Percentiles rank a stretch among this genome's conserved stretches.
Evolutionary conservation across 2,329 filamentous ascomycete species (phyloP).

Genomic region (Didymosphaeria variabile): DNA sequence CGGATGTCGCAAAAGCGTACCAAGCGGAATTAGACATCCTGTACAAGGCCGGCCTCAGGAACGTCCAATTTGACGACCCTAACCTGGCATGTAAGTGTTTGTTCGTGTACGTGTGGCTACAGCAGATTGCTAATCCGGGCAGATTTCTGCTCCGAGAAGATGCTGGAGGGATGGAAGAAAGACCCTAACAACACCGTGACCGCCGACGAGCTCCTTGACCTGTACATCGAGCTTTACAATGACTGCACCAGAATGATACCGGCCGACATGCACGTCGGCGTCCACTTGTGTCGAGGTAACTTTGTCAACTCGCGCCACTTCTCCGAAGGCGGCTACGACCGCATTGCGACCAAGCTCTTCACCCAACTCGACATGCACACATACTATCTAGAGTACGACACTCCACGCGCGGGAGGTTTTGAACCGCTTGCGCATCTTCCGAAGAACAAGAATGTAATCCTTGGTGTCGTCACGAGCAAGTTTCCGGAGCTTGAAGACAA

Average conservation of each 20-base stretch:
- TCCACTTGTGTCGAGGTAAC: constrained; percentile 71
- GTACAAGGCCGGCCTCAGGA: constrained; percentile 54
- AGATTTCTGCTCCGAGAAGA: constrained; percentile 47
- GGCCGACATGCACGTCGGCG: constrained; percentile 74
- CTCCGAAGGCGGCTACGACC: constrained; percentile 54
- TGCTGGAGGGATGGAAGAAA: constrained; percentile 52
- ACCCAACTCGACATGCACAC: constrained; percentile 38
- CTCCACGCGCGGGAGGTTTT: constrained; percentile 54
- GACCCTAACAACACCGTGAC: constrained; percentile 72
- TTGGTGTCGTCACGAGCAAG: constrained; percentile 55
- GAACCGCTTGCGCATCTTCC: constrained; percentile 53
- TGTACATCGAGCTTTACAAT: constrained; percentile 79
- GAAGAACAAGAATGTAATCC: constrained; percentile 53
- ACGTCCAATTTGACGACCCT: constrained; percentile 56
- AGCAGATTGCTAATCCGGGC: neutral
- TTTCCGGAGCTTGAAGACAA: constrained; percentile 54
- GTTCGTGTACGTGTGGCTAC: neutral
- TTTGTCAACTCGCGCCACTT: constrained; percentile 55
- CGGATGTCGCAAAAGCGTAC: constrained; percentile 54
- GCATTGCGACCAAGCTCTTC: constrained; percentile 50
- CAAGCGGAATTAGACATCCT: constrained; percentile 54
- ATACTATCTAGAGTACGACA: constrained; percentile 53
- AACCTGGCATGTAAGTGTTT: constrained; percentile 50
- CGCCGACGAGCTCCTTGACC: constrained; percentile 73
- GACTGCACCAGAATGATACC: constrained; percentile 70